Conservation (phyloP, 352 stramenopile species). For the Phytophthora sojae region DNA sequence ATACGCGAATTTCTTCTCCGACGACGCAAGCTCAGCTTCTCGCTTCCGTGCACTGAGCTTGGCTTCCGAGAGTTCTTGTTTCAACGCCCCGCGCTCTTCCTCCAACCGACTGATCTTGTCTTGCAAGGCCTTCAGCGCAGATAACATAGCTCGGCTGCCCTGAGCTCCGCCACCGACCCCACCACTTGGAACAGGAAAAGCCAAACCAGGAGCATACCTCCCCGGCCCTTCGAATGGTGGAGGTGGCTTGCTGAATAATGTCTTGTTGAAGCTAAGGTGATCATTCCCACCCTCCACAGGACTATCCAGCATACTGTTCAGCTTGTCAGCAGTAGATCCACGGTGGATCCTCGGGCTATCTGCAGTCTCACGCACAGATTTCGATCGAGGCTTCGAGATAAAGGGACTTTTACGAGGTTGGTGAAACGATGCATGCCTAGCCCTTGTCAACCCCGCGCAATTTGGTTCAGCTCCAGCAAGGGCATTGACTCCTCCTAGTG, state of each 20-base stretch:
- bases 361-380: slow-evolving; percentile 23
- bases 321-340: slow-evolving; percentile 4
- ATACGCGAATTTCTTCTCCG: slow-evolving; percentile 75
- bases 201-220: slow-evolving; percentile 7
- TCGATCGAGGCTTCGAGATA: slow-evolving; percentile 21
- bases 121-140: slow-evolving; percentile 79
- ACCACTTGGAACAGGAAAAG: slow-evolving; percentile 18
- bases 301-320: not conserved
- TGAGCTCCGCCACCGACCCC: slow-evolving; percentile 29
- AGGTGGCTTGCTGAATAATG: slow-evolving; percentile 35
- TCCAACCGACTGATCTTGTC: slow-evolving; percentile 81
- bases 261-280: slow-evolving; percentile 40
- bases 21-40: slow-evolving; percentile 55
- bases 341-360: not conserved
- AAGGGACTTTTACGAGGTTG: slow-evolving; percentile 17
- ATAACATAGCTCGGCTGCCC: slow-evolving; percentile 73
- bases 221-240: slow-evolving; percentile 4
- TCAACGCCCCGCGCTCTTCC: slow-evolving; percentile 63
- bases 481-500: slow-evolving; percentile 15
- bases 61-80: slow-evolving; percentile 66
- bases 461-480: slow-evolving; percentile 18
- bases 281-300: not conserved
- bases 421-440: slow-evolving; percentile 36
- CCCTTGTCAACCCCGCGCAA: not conserved
- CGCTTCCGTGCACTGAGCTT: slow-evolving; percentile 62